Evolutionary conservation across 108 stramenopile species (phyloP), one percentile per base, ranked within the genome.

Genomic region (Hondaea fermentalgiana): DNA sequence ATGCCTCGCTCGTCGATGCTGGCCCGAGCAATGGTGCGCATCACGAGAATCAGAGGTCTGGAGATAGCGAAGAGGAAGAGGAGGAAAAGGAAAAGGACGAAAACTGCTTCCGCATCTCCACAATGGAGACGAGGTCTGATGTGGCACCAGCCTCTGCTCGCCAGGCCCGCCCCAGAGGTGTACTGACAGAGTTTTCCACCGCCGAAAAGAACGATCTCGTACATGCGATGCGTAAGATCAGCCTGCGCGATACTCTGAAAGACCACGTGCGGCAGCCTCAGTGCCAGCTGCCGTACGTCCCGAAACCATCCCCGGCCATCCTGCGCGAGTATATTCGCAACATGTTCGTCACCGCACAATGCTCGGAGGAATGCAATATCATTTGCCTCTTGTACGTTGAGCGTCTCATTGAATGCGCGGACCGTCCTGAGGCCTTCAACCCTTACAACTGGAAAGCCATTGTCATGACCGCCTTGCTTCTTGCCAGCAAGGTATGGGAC

Each of bases 401-500:
- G 91, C 95, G 97, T 35, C 93, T 99, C 45, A 92, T 99, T 90
- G 87, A 87, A 90, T 94, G 25, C 96, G 97, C 69, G 91, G 90
- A 6, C 49, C 17, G 12, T 8, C 6, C 12, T 6, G 49, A 25
- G 45, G 45, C 76, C 45, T 53, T 83, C 49, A 83, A 83, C 5
- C 87, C 92, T 3, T 59, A 88, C 59, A 98, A 98, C 90, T 99
- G 97, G 97, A 91, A 95, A 72, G 97, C 97, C 17, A 88, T 97
- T 5, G 72, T 99, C 21, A 97, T 98, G 88, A 92, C 95, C 12
- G 95, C 95, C 88, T 96, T 99, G 96, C 95, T 99, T 42, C 91
- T 99, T 59, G 91, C 96, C 0, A 95, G 94, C 72, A 99, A 99
- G 90, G 98, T 99, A 4, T 99, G 98, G 97, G 98, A 99, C 83